Evolutionary conservation across 129 eudicot species (phyloP).

Genomic region (Flaveria sonorensis): DNA sequence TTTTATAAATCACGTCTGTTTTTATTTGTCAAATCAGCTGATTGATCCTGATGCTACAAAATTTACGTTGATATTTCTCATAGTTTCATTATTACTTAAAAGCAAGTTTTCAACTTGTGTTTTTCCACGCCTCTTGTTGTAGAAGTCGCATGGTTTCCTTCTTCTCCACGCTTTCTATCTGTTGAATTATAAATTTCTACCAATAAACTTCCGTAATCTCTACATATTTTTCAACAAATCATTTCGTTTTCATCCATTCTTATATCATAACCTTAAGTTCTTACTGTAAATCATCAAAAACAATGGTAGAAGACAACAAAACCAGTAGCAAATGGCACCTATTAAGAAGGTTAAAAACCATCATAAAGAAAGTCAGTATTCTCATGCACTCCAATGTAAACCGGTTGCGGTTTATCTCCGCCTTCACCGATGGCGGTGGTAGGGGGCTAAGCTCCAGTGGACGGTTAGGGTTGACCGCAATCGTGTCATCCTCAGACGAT

Average conservation of each 20-base stretch:
- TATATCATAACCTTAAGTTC: background rate
- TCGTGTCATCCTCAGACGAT: conserved; percentile 25
- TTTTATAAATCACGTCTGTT: no score
- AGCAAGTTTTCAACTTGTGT: background rate
- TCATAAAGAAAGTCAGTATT: conserved; percentile 53
- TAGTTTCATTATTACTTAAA: no score
- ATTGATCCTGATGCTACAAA: no score
- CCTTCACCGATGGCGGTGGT: conserved; percentile 29
- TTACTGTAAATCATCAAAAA: background rate
- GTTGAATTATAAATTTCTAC: background rate
- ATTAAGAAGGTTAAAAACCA: conserved; percentile 46
- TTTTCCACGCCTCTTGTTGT: background rate
- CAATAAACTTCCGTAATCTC: no score
- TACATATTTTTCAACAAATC: no score
- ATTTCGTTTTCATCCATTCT: no score
- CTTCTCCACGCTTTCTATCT: background rate
- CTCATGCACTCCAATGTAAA: conserved; percentile 43
- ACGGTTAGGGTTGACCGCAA: conserved; percentile 31
- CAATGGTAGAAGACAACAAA: background rate
- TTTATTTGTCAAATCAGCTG: no score
- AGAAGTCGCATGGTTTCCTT: background rate
- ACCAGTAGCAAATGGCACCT: conserved; percentile 33
- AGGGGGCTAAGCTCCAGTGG: conserved; percentile 49
- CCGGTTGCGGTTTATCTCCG: conserved; percentile 50
- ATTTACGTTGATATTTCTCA: no score